Conservation (phyloP, 345 rosid genomes). For the Cochlearia excelsa region DNA sequence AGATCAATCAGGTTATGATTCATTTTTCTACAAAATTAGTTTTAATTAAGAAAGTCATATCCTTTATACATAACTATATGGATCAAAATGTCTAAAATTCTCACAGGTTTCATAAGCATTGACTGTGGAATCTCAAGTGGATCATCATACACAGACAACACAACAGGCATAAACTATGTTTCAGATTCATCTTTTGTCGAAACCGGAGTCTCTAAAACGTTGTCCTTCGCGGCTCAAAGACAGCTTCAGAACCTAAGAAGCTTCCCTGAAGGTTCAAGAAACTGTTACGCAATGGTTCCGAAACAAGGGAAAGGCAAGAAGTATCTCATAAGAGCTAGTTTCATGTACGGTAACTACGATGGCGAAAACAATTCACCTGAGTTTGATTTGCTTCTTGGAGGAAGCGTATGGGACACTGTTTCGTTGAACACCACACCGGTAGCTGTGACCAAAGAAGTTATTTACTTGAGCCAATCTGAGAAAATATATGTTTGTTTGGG, state of each 20-base stretch:
- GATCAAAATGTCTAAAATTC: too few relatives aligned
- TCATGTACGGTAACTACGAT: conserved; percentile 42
- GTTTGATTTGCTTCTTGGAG: conserved; percentile 40
- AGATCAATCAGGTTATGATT: too few relatives aligned
- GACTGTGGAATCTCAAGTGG: conserved; percentile 41
- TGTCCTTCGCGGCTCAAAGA: conserved; percentile 2
- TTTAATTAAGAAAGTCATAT: too few relatives aligned
- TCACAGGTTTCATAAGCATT: conserved; percentile 41
- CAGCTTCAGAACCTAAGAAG: conserved; percentile 34
- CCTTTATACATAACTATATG: too few relatives aligned
- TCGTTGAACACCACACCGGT: conserved; percentile 13
- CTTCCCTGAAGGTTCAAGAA: conserved; percentile 44
- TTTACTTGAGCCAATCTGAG: conserved; percentile 27
- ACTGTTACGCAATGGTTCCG: conserved; percentile 38
- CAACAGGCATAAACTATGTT: conserved; percentile 37
- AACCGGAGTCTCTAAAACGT: conserved; percentile 21
- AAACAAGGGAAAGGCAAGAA: conserved; percentile 29
- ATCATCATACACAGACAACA: conserved; percentile 32
- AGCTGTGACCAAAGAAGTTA: conserved; percentile 28
- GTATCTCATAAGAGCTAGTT: conserved; percentile 44
- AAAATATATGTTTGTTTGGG: conserved; percentile 39
- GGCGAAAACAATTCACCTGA: conserved; percentile 20
- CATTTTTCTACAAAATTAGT: too few relatives aligned
- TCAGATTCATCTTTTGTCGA: conserved; percentile 39
- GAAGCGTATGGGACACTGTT: conserved; percentile 34